Evolutionary conservation across 2,329 filamentous ascomycete species (phyloP).

Genomic region (Phymatotrichopsis omnivora): DNA sequence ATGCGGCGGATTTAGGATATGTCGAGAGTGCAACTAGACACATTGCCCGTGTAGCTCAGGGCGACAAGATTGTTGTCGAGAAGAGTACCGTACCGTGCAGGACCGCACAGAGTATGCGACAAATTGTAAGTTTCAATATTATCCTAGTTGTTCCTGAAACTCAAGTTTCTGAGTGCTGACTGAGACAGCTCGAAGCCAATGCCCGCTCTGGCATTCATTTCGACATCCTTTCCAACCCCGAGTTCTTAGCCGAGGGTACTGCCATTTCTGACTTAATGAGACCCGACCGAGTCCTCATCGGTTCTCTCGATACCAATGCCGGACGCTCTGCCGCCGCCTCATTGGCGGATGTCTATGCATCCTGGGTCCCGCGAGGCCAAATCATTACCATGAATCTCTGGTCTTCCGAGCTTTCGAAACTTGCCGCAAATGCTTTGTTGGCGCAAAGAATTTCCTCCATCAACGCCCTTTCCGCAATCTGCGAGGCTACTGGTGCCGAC

Average conservation of each 20-base stretch:
- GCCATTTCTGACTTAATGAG: conserved; percentile 60
- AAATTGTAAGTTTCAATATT: conserved; percentile 52
- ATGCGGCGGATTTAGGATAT: conserved; percentile 60
- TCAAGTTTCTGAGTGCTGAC: conserved; percentile 22
- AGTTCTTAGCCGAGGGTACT: conserved; percentile 70
- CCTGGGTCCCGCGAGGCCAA: conserved; percentile 57
- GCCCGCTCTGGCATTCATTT: conserved; percentile 54
- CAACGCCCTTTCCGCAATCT: conserved; percentile 71
- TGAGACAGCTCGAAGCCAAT: conserved; percentile 33
- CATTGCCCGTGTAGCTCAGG: conserved; percentile 55
- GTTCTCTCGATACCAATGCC: conserved; percentile 50
- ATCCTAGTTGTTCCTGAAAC: conserved; percentile 6
- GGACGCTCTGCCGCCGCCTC: conserved; percentile 53
- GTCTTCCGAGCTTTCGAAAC: conserved; percentile 69
- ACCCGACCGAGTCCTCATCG: conserved; percentile 67
- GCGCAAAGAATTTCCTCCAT: conserved; percentile 73
- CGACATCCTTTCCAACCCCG: conserved; percentile 70
- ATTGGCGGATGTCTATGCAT: conserved; percentile 55
- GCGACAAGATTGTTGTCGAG: conserved; percentile 65
- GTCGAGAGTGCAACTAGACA: conserved; percentile 59
- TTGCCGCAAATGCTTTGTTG: conserved; percentile 70
- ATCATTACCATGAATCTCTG: conserved; percentile 66
- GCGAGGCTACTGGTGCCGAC: conserved; percentile 64
- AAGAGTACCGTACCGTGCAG: conserved; percentile 72
- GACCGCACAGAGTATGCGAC: conserved; percentile 58